These are phyloP conservation scores for Bipolaris bicolor DNA, from an alignment of 2,329 filamentous ascomycete genomes.

Conservation along the genomic window DNA sequence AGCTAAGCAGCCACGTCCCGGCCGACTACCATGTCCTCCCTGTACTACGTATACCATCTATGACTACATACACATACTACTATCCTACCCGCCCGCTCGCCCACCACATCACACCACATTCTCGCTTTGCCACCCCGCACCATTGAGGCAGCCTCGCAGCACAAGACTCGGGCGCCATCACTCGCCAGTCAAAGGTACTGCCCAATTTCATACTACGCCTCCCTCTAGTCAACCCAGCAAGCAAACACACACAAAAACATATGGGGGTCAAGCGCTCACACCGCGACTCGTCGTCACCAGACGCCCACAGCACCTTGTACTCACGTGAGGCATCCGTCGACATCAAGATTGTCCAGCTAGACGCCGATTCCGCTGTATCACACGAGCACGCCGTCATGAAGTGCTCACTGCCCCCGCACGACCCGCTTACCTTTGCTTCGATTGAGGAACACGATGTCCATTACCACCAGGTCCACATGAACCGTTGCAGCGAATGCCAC, in stretches of 20 bases:
- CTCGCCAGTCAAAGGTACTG: constrained; percentile 35
- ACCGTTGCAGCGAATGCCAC: constrained; percentile 82
- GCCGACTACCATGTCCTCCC: neutral
- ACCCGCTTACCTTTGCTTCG: constrained; percentile 71
- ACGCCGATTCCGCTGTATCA: constrained; percentile 46
- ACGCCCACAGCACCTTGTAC: constrained; percentile 43
- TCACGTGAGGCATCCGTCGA: constrained; percentile 37
- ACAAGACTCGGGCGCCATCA: constrained; percentile 8
- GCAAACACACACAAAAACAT: constrained; percentile 10
- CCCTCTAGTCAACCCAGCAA: constrained; percentile 16
- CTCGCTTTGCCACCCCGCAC: neutral
- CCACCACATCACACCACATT: neutral
- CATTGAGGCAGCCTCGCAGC: constrained; percentile 11
- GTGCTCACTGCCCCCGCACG: constrained; percentile 83
- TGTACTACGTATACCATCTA: too few species aligned
- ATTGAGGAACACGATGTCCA: constrained; percentile 87
- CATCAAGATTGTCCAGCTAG: constrained; percentile 62
- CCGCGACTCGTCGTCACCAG: constrained; percentile 55
- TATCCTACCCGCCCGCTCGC: neutral
- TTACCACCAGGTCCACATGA: constrained; percentile 79
- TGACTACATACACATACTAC: too few species aligned
- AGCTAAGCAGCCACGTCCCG: constrained; percentile 11
- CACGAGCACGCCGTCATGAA: constrained; percentile 64
- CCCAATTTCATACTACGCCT: constrained; percentile 25
- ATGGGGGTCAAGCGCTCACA: constrained; percentile 67